Evolutionary conservation across 2,329 filamentous ascomycete species (phyloP).

Genomic region (Aspergillus piperis): DNA sequence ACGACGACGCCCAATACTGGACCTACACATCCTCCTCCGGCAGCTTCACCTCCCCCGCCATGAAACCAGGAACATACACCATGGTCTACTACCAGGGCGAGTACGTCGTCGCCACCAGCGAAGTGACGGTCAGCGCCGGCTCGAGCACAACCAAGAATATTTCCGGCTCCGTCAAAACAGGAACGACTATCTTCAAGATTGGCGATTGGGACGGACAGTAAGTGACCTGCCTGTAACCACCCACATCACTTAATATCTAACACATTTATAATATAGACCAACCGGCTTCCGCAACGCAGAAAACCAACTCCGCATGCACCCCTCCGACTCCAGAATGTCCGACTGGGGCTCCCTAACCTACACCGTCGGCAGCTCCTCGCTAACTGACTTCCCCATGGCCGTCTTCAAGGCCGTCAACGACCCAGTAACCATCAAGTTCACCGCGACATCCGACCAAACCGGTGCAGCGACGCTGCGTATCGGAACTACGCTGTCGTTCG

Average conservation of each 20-base stretch:
- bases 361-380: slow-evolving; percentile 58
- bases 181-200: slow-evolving; percentile 62
- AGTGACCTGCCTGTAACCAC: slow-evolving; percentile 20
- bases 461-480: slow-evolving; percentile 62
- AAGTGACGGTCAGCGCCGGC: slow-evolving; percentile 55
- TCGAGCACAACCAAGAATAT: slow-evolving; percentile 54
- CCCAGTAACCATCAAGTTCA: slow-evolving; percentile 63
- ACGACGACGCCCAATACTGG: slow-evolving; percentile 66
- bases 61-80: slow-evolving; percentile 70
- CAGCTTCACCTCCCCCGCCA: slow-evolving; percentile 63
- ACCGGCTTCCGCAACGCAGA: slow-evolving; percentile 67
- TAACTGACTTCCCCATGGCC: slow-evolving; percentile 65
- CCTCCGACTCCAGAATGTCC: slow-evolving; percentile 64
- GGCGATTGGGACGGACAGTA: slow-evolving; percentile 65
- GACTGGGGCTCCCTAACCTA: slow-evolving; percentile 63
- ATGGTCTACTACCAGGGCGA: slow-evolving; percentile 66
- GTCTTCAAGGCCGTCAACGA: slow-evolving; percentile 63
- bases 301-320: slow-evolving; percentile 69
- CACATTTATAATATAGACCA: slow-evolving; percentile 36
- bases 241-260: not conserved
- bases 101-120: slow-evolving; percentile 54
- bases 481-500: slow-evolving; percentile 65
- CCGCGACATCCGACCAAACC: slow-evolving; percentile 52
- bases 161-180: slow-evolving; percentile 50
- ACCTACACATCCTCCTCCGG: slow-evolving; percentile 57